These are phyloP conservation scores for Collybia sp. DNA, from an alignment of 768 basidiomycete species.

Conservation along the genomic window DNA sequence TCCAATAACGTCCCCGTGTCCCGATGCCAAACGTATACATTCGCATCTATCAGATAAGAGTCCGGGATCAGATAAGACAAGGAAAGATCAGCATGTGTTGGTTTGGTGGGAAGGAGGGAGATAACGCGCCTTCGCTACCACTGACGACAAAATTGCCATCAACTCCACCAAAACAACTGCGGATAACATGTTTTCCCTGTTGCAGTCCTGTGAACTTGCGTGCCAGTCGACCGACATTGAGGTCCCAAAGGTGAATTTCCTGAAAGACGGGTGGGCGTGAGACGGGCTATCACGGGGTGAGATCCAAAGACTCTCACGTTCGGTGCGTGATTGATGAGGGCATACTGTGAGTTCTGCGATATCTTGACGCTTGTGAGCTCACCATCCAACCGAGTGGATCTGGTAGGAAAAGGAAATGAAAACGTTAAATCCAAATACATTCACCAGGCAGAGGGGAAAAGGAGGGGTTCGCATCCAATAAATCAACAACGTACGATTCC, in stretches of 20 bases:
- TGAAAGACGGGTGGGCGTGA: conserved; percentile 25
- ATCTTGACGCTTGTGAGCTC: conserved; percentile 88
- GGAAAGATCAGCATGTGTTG: neutral
- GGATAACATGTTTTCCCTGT: conserved; percentile 81
- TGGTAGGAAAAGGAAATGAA: conserved; percentile 19
- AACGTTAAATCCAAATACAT: conserved; percentile 5
- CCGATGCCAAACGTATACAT: conserved; percentile 94
- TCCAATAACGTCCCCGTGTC: conserved; percentile 83
- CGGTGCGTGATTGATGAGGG: conserved; percentile 82
- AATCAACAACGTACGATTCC: conserved; percentile 51
- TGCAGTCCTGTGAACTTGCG: conserved; percentile 85
- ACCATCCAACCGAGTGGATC: conserved; percentile 63
- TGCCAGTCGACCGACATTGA: conserved; percentile 61
- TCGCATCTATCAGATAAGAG: conserved; percentile 59
- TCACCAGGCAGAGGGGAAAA: conserved; percentile 1
- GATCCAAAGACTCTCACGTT: conserved; percentile 51
- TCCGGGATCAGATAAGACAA: conserved; percentile 8
- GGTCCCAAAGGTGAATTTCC: conserved; percentile 90
- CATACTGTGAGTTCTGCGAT: conserved; percentile 81
- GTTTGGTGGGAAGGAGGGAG: neutral
- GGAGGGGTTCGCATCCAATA: conserved; percentile 3
- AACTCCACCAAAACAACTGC: conserved; percentile 90
- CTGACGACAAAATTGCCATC: conserved; percentile 87
- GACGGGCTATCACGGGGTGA: conserved; percentile 7
- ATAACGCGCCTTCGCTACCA: conserved; percentile 84